phyloP scores from a whole-genome alignment of 208 protist species.

The Giardia duodenalis region DNA sequence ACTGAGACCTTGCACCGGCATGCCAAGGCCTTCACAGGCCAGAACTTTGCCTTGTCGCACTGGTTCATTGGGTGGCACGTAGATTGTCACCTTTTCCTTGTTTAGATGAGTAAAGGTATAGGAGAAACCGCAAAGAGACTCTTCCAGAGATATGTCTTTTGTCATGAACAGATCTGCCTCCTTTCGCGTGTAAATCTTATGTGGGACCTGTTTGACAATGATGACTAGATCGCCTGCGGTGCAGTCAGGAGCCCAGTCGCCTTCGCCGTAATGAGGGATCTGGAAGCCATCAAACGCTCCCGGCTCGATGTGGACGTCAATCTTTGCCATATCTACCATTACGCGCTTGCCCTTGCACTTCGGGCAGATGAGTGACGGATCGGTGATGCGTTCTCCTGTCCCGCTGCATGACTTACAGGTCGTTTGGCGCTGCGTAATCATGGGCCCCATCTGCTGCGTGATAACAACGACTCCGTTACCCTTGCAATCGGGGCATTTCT shows the following conservation, averaged over 20 bases:
- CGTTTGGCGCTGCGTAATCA: background rate
- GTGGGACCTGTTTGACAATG: background rate
- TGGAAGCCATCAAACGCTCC: background rate
- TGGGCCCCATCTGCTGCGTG: background rate
- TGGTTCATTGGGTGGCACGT: background rate
- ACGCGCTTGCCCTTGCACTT: background rate
- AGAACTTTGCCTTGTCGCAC: background rate
- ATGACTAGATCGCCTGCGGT: background rate
- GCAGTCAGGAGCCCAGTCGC: constrained; percentile 1
- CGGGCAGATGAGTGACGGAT: background rate
- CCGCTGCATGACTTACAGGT: background rate
- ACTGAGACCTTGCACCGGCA: constrained; percentile 12
- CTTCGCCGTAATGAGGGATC: background rate
- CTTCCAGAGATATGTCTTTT: background rate
- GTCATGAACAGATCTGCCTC: constrained; percentile 27
- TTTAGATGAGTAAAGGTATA: background rate
- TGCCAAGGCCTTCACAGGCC: constrained; percentile 5
- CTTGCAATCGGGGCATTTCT: background rate
- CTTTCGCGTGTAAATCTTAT: background rate
- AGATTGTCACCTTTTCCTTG: background rate
- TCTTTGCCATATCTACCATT: background rate
- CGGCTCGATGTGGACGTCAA: background rate
- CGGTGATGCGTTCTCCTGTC: background rate
- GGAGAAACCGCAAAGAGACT: background rate
- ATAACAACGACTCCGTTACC: background rate